Conservation (phyloP, 2,329 filamentous ascomycete genomes). For the Paraphaeosphaeria minitans region DNA sequence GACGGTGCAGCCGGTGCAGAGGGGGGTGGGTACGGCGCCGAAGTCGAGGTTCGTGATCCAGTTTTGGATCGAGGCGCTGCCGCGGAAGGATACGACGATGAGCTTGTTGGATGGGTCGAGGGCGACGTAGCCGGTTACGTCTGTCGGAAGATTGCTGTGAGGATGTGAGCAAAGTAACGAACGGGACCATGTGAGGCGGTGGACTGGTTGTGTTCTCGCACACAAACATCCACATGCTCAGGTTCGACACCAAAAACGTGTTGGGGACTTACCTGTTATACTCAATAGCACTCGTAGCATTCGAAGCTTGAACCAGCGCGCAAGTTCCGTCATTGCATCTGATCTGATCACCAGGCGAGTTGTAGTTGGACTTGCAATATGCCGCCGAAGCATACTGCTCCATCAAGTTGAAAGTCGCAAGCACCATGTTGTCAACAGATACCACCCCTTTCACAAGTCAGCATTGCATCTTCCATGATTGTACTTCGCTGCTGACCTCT, state of each 20-base stretch:
- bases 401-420: conserved; percentile 37
- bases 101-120: conserved; percentile 53
- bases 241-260: too few relatives aligned
- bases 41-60: conserved; percentile 64
- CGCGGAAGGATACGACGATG: conserved; percentile 66
- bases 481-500: conserved; percentile 46
- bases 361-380: conserved; percentile 57
- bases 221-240: too few relatives aligned
- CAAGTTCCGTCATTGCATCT: conserved; percentile 55
- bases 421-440: conserved; percentile 26
- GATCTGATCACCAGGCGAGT: conserved; percentile 49
- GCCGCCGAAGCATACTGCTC: conserved; percentile 57
- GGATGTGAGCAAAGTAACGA: conserved; percentile 3
- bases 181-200: neutral
- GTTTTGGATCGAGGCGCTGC: conserved; percentile 63
- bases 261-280: conserved; percentile 39
- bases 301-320: conserved; percentile 53
- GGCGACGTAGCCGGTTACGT: conserved; percentile 55
- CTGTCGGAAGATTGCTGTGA: conserved; percentile 20
- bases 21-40: conserved; percentile 46
- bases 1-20: conserved; percentile 56
- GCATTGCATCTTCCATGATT: neutral
- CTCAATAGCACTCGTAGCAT: conserved; percentile 51
- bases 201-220: neutral
- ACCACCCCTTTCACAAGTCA: conserved; percentile 20